phyloP scores from a whole-genome alignment of 2,329 filamentous ascomycete genomes.

The Colletotrichum higginsianum region DNA sequence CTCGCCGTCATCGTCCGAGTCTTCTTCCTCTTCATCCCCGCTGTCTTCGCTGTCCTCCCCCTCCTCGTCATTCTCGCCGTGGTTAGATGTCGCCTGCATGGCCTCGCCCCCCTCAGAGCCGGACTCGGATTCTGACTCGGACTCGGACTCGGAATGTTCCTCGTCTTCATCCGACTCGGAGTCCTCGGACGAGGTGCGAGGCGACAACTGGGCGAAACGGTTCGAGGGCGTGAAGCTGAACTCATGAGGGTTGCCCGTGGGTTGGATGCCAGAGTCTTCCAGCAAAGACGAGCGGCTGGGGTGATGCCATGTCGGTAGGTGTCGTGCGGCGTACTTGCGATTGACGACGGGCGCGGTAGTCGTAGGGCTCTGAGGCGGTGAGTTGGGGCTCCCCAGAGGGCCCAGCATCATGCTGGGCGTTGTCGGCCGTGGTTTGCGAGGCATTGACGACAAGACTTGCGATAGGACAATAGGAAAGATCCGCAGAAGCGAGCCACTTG shows the following conservation, averaged over 20 bases:
- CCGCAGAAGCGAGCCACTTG: not conserved
- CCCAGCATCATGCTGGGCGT: slow-evolving; percentile 59
- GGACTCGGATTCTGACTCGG: slow-evolving; percentile 3
- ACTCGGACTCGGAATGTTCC: slow-evolving; percentile 28
- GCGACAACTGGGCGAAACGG: slow-evolving; percentile 49
- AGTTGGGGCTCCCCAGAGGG: slow-evolving; percentile 57
- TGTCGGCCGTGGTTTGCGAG: slow-evolving; percentile 55
- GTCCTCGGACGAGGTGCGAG: slow-evolving; percentile 51
- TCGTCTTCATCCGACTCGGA: slow-evolving; percentile 38
- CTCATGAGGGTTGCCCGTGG: slow-evolving; percentile 58
- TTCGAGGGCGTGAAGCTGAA: slow-evolving; percentile 54
- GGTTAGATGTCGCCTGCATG: not conserved
- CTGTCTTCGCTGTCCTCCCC: slow-evolving; percentile 32
- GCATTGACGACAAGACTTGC: slow-evolving; percentile 46
- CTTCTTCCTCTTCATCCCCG: slow-evolving; percentile 24
- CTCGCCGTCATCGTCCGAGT: not conserved
- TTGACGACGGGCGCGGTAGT: slow-evolving; percentile 52
- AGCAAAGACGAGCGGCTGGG: slow-evolving; percentile 48
- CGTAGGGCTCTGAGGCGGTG: slow-evolving; percentile 64
- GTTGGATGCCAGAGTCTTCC: slow-evolving; percentile 59
- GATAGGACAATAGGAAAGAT: not conserved
- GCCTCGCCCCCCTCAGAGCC: not conserved
- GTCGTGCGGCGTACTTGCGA: slow-evolving; percentile 51
- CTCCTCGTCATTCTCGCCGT: slow-evolving; percentile 32
- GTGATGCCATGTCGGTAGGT: slow-evolving; percentile 52